Percentiles rank a stretch among this genome's conserved stretches.
These are phyloP conservation scores for Colletotrichum limetticola DNA, from an alignment of 2,329 filamentous ascomycete species.

Conservation along the genomic window DNA sequence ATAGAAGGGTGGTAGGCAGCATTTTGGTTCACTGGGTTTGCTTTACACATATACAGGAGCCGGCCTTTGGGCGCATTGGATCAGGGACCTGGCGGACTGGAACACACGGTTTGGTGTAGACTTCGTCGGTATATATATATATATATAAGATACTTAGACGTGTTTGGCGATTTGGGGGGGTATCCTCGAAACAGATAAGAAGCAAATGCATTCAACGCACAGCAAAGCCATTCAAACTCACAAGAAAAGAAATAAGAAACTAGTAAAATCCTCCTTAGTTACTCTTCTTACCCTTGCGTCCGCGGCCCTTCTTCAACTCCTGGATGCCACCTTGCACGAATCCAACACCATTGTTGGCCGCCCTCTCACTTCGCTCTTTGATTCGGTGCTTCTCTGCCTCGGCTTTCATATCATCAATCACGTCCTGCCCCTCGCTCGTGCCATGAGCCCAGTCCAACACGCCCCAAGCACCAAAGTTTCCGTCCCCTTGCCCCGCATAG, in stretches of 20 bases:
- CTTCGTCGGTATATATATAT: neutral
- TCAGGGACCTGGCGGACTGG: neutral
- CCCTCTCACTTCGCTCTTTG: slow-evolving; percentile 51
- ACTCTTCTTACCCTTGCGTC: slow-evolving; percentile 30
- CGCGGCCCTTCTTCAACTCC: slow-evolving; percentile 31
- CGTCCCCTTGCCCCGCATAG: slow-evolving; percentile 64
- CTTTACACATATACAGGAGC: neutral
- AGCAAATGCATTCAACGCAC: neutral
- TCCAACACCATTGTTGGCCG: slow-evolving; percentile 45
- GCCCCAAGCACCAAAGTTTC: slow-evolving; percentile 72
- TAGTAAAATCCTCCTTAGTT: neutral
- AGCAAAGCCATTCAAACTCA: neutral
- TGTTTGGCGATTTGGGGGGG: slow-evolving; percentile 7
- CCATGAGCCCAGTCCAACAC: slow-evolving; percentile 71
- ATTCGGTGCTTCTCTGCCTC: slow-evolving; percentile 68
- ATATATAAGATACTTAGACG: slow-evolving; percentile 1
- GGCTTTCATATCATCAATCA: slow-evolving; percentile 63
- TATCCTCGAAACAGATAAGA: slow-evolving; percentile 23
- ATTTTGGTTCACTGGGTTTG: neutral
- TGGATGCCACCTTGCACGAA: slow-evolving; percentile 46
- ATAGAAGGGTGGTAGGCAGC: neutral
- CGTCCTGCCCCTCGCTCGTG: slow-evolving; percentile 62
- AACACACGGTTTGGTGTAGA: neutral
- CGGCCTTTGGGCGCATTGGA: slow-evolving; percentile 5
- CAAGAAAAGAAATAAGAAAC: neutral